Percentiles rank a stretch among this genome's conserved stretches.
Conservation (phyloP, 805 yeast species). For the Pichia cephalocereana region DNA sequence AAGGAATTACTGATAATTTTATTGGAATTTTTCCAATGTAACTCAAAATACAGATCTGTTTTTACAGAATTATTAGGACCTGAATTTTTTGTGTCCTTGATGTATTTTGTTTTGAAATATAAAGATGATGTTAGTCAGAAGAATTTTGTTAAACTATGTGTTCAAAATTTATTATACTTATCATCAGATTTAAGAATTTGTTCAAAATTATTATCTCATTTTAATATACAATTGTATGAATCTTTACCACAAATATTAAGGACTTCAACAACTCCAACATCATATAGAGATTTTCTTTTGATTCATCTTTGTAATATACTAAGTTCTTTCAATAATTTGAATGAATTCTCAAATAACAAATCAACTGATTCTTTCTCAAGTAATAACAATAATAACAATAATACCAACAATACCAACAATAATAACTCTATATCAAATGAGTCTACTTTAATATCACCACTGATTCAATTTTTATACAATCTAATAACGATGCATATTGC, state of each 20-base stretch:
- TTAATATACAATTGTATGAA: slow-evolving; percentile 34
- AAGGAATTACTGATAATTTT: slow-evolving; percentile 52
- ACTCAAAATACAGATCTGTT: slow-evolving; percentile 41
- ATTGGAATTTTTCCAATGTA: slow-evolving; percentile 75
- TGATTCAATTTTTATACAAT: slow-evolving; percentile 55
- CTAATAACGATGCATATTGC: slow-evolving; percentile 33
- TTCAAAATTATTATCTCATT: slow-evolving; percentile 35
- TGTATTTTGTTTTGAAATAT: slow-evolving; percentile 49
- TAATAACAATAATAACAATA: background rate
- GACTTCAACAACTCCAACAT: slow-evolving; percentile 29
- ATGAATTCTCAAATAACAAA: no score
- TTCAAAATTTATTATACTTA: slow-evolving; percentile 44
- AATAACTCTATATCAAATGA: slow-evolving; percentile 18
- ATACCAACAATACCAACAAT: no score
- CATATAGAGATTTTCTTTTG: slow-evolving; percentile 57
- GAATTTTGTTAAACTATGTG: slow-evolving; percentile 39
- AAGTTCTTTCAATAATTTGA: slow-evolving; percentile 1
- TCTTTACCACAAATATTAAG: slow-evolving; percentile 46
- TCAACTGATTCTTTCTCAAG: no score
- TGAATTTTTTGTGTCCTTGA: slow-evolving; percentile 43
- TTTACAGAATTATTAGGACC: slow-evolving; percentile 36
- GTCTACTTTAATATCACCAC: slow-evolving; percentile 33
- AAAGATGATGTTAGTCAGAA: slow-evolving; percentile 30
- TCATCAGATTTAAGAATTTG: slow-evolving; percentile 29
- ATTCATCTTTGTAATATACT: slow-evolving; percentile 41